These are phyloP conservation scores for Pouteria glomerata DNA, from an alignment of 148 eudicot genomes.

Conservation along the genomic window DNA sequence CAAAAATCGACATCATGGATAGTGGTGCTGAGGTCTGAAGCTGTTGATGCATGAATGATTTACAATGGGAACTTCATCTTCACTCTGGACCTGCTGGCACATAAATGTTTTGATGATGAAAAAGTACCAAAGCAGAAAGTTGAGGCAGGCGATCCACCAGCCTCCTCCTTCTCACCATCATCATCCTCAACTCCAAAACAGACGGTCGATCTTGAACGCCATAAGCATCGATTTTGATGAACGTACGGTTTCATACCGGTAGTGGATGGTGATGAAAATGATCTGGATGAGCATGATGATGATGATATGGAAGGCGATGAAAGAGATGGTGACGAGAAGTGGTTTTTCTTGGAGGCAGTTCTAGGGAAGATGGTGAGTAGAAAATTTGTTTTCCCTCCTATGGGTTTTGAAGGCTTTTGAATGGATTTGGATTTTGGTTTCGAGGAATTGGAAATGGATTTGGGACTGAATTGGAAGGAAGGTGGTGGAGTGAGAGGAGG, in stretches of 20 bases:
- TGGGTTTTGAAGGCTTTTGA: neutral
- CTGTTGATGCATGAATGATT: no score
- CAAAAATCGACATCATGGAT: no score
- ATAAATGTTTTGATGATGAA: no score
- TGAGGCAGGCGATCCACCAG: constrained; percentile 1
- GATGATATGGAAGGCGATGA: constrained; percentile 20
- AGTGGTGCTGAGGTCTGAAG: no score
- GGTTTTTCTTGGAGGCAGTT: neutral
- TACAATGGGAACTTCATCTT: no score
- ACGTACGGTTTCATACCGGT: constrained; percentile 4
- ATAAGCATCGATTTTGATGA: constrained; percentile 7
- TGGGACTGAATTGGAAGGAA: constrained; percentile 18
- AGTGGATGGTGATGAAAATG: constrained; percentile 16
- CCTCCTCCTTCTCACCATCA: constrained; percentile 7
- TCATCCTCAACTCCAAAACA: constrained; percentile 1
- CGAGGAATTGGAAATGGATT: no score
- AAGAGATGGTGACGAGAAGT: constrained; percentile 8
- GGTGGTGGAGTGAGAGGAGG: constrained; percentile 59
- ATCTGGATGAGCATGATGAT: constrained; percentile 29
- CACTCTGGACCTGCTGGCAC: no score
- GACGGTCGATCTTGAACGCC: neutral
- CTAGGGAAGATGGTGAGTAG: neutral
- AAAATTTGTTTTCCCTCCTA: neutral
- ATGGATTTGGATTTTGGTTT: constrained; percentile 1
- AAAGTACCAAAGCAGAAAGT: constrained; percentile 24